Evolutionary conservation across 2,329 filamentous ascomycete genomes (phyloP), one percentile per base, ranked within the genome.

Genomic region (Thelonectria blattea): DNA sequence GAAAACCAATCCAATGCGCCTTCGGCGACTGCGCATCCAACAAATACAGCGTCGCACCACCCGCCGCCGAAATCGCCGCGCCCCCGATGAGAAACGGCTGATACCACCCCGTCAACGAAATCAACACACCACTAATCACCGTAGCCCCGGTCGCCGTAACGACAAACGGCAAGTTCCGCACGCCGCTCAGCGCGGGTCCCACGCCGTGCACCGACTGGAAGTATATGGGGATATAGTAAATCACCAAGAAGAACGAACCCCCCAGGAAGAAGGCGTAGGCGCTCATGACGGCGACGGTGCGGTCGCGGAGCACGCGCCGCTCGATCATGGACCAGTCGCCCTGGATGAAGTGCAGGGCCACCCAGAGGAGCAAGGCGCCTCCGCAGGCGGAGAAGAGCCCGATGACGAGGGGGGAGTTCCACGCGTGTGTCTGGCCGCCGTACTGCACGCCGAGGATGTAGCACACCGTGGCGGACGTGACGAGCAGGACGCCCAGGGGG

Each of bases 181-280:
- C 65, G 22, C 69, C 69, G n/a, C 65, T 63, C 18, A 68, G 51
- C 9, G 67, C 58, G 27, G 70, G 66, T 2, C 61, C 60, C 14
- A 57, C 51, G 34, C 61, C 76, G 59, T 77, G 68, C 52, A 80
- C 76, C 17, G 78, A 76, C 63, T 82, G 80, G 69, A 81, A 83
- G 76, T 79, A 84, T 53, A 83, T 76, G 11, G 81, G 80, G 6
- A 83, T 70, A 66, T 77, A 82, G 69, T 79, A 80, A 3, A 78
- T 72, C n/a, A 69, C 18, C 6, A 61, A 46, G 20, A 66, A 11
- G 14, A 34, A 58, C 1, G 72, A 72, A 9, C 73, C 76, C 27
- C 72, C 68, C 17, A 72, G 27, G 47, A 57, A 57, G 37, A 57
- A 51, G 11, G 46, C 24, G n/a, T 24, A 51, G 17, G 20, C 22